A percentile compares a stretch with the other conserved stretches of the same genome.
Conservation (phyloP, 495 filamentous ascomycete species). For the Aspergillus taichungensis region DNA sequence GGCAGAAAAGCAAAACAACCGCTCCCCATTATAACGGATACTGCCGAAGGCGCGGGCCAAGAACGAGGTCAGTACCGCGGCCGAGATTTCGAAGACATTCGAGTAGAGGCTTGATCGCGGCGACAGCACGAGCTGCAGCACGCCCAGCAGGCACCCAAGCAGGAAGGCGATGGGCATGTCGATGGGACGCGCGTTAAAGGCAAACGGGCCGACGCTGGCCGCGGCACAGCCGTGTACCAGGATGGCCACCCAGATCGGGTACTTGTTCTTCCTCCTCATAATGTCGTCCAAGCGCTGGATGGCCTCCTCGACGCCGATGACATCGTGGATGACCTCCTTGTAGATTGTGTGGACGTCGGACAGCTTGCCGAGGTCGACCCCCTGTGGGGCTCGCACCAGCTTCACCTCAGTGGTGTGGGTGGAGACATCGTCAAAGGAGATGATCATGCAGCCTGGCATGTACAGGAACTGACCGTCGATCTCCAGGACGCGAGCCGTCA, state of each 20-base stretch:
- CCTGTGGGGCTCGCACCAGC: slow-evolving; percentile 66
- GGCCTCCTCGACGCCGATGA: slow-evolving; percentile 77
- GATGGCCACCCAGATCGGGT: slow-evolving; percentile 63
- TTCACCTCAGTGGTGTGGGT: slow-evolving; percentile 93
- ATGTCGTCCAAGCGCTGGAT: slow-evolving; percentile 60
- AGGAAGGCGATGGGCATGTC: slow-evolving; percentile 85
- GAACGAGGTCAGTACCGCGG: slow-evolving; percentile 83
- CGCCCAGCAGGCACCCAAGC: slow-evolving; percentile 73
- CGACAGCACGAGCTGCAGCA: slow-evolving; percentile 71
- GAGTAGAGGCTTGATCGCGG: slow-evolving; percentile 67
- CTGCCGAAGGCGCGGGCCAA: slow-evolving; percentile 81
- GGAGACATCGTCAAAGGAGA: slow-evolving; percentile 81
- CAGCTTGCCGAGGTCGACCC: slow-evolving; percentile 76
- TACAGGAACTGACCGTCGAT: slow-evolving; percentile 90
- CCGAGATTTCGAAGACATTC: slow-evolving; percentile 88
- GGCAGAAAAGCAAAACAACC: slow-evolving; percentile 84
- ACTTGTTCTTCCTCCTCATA: slow-evolving; percentile 52
- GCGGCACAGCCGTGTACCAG: slow-evolving; percentile 78
- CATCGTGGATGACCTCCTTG: slow-evolving; percentile 87
- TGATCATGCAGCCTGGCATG: slow-evolving; percentile 90
- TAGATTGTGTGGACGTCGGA: slow-evolving; percentile 83
- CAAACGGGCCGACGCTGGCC: slow-evolving; percentile 75
- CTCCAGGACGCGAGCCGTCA: slow-evolving; percentile 80
- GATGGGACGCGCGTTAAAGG: slow-evolving; percentile 76
- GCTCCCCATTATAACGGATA: slow-evolving; percentile 48